Conservation (phyloP, 169 alveolate species). For the Plasmodium inui region DNA sequence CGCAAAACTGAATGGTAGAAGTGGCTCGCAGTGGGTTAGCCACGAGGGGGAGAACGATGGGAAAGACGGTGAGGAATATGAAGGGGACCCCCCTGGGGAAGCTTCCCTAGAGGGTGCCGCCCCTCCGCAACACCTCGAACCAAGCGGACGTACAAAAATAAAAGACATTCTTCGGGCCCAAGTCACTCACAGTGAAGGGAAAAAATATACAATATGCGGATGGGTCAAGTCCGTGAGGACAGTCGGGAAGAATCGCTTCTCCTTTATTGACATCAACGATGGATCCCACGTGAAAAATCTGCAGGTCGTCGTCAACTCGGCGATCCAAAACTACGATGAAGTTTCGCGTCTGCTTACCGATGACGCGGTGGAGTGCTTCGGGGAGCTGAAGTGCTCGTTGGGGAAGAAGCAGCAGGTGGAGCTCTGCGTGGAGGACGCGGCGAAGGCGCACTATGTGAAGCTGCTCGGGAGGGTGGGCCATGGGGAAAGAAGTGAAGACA, state of each 20-base stretch:
- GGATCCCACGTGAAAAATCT: slow-evolving; percentile 89
- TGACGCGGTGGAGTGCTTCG: slow-evolving; percentile 87
- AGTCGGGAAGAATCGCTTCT: slow-evolving; percentile 85
- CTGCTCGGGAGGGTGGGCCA: slow-evolving; percentile 80
- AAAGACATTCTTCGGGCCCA: slow-evolving; percentile 22
- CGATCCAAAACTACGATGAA: slow-evolving; percentile 76
- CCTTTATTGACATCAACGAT: slow-evolving; percentile 91
- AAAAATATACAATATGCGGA: slow-evolving; percentile 57
- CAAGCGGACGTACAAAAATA: slow-evolving; percentile 23
- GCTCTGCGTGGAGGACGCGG: slow-evolving; percentile 21
- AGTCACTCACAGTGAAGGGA: not conserved
- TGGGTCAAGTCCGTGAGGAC: slow-evolving; percentile 82
- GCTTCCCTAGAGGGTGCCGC: not conserved
- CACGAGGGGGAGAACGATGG: too few species aligned
- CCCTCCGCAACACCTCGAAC: not conserved
- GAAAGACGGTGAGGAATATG: too few species aligned
- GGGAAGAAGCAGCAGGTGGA: slow-evolving; percentile 68
- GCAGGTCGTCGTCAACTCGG: slow-evolving; percentile 86
- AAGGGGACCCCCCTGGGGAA: too few species aligned
- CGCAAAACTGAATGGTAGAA: not conserved
- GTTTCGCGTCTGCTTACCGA: slow-evolving; percentile 85
- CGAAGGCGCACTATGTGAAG: slow-evolving; percentile 83
- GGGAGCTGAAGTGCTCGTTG: slow-evolving; percentile 72
- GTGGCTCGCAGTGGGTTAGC: not conserved
- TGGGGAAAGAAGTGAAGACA: not conserved